A percentile compares a stretch with the other conserved stretches of the same genome.
phyloP scores from a whole-genome alignment of 495 filamentous ascomycete genomes.

The Thermothielavioides terrestris region DNA sequence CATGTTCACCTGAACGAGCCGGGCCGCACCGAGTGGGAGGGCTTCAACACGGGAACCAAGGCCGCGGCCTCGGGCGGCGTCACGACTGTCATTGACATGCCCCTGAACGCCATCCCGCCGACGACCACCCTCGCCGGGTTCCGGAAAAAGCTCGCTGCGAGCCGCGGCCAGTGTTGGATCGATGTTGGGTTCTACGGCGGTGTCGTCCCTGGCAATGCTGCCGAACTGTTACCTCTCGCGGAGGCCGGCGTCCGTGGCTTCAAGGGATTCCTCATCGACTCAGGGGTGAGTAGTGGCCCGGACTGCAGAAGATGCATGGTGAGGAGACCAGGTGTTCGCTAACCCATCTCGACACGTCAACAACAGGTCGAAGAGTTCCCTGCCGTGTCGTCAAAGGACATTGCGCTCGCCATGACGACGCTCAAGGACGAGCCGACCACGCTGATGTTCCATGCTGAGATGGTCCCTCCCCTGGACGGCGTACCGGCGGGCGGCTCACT shows the following conservation, averaged over 20 bases:
- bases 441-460: conserved; percentile 98
- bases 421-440: conserved; percentile 71
- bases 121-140: conserved; percentile 83
- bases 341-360: no score
- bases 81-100: conserved; percentile 98
- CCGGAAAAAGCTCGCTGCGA: conserved; percentile 76
- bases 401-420: conserved; percentile 68
- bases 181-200: conserved; percentile 98
- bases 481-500: no score
- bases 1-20: conserved; percentile 98
- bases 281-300: conserved; percentile 82
- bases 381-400: conserved; percentile 70
- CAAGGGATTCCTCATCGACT: conserved; percentile 97
- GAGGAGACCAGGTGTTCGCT: background rate
- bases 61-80: conserved; percentile 95
- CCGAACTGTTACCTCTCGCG: conserved; percentile 72
- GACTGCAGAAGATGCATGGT: no score
- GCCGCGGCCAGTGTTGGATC: conserved; percentile 89
- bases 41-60: conserved; percentile 86
- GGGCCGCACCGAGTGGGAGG: conserved; percentile 96
- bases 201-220: conserved; percentile 81
- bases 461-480: conserved; percentile 87
- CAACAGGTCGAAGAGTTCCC: conserved; percentile 87
- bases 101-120: conserved; percentile 91
- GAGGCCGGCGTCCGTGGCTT: conserved; percentile 84